Evolutionary conservation across 352 stramenopile genomes (phyloP).

Genomic region (Hyaloperonospora arabidopsidis): DNA sequence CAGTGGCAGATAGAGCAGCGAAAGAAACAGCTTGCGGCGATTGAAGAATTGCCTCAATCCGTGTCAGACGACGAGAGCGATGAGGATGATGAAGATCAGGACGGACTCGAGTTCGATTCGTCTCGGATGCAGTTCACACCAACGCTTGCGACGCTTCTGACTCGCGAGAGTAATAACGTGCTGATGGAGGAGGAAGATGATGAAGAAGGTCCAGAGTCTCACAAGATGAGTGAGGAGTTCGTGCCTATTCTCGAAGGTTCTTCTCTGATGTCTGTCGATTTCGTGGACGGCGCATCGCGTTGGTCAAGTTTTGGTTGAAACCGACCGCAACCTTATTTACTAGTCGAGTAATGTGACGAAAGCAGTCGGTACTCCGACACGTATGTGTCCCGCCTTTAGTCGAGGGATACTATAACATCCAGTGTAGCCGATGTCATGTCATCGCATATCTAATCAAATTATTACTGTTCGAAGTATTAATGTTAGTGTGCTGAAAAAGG

Average conservation of each 20-base stretch:
- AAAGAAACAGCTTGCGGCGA: conserved; percentile 26
- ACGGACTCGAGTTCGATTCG: conserved; percentile 22
- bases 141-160: conserved; percentile 37
- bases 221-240: conserved; percentile 38
- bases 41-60: conserved; percentile 22
- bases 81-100: conserved; percentile 27
- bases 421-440: conserved; percentile 4
- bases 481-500: background rate
- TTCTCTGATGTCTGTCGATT: conserved; percentile 30
- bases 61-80: conserved; percentile 28
- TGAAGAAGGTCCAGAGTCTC: conserved; percentile 21
- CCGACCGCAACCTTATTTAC: conserved; percentile 23
- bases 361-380: background rate
- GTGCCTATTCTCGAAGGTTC: conserved; percentile 52
- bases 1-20: conserved; percentile 34
- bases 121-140: conserved; percentile 39
- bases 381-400: too few relatives aligned
- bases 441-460: too few relatives aligned
- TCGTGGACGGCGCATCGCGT: conserved; percentile 37
- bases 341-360: background rate
- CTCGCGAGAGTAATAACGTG: conserved; percentile 46
- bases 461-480: conserved; percentile 17
- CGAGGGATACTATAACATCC: background rate
- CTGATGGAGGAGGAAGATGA: conserved; percentile 55
- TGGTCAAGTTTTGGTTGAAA: conserved; percentile 30